phyloP scores from a whole-genome alignment of 1,284 basidiomycete genomes.

The Melampsora abietis-canadensis region DNA sequence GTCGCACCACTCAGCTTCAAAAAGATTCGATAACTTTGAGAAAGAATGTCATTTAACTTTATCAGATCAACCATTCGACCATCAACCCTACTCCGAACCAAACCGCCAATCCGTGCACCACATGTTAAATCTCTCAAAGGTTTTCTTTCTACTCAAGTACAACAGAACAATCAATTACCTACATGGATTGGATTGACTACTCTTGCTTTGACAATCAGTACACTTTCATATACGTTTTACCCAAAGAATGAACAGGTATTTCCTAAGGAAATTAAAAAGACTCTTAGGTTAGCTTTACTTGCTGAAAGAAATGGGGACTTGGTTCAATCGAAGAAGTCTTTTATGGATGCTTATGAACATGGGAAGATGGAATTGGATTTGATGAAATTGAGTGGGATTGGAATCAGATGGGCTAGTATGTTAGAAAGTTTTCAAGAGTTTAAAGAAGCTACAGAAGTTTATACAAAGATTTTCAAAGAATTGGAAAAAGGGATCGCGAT shows the following conservation, averaged over 20 bases:
- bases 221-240: no score
- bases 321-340: background rate
- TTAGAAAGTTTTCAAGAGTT: background rate
- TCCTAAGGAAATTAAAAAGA: background rate
- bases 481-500: background rate
- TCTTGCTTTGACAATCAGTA: no score
- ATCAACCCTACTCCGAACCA: no score
- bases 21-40: no score
- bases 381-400: constrained; percentile 3
- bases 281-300: background rate
- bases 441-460: background rate
- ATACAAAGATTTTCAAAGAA: background rate
- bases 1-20: no score
- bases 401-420: background rate
- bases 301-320: background rate
- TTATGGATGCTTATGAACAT: background rate
- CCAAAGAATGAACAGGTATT: background rate
- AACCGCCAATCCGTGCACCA: no score
- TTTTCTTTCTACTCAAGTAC: no score
- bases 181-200: no score
- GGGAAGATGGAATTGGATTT: background rate
- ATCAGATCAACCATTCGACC: no score
- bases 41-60: no score
- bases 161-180: no score
- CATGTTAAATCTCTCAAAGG: no score